Conservation (phyloP, 176 grass and related monocot species). For the Leersia perrieri region DNA sequence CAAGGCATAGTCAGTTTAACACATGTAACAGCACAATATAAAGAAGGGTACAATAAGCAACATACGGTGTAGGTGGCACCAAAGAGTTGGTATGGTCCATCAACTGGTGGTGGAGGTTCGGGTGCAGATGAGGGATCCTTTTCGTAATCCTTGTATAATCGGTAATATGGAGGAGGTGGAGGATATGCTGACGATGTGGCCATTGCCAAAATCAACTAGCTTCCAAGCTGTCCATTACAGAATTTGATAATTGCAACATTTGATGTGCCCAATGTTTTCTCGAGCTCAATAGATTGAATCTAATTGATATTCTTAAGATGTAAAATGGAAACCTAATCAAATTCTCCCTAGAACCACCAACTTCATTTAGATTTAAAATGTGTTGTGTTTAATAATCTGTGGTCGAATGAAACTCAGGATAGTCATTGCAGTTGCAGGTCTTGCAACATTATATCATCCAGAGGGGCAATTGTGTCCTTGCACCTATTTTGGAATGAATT, state of each 20-base stretch:
- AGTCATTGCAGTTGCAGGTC: not conserved
- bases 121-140: conserved; percentile 65
- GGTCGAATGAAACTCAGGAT: not conserved
- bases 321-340: not conserved
- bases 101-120: conserved; percentile 55
- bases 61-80: conserved; percentile 65
- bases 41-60: conserved; percentile 3
- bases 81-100: conserved; percentile 58
- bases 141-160: conserved; percentile 70
- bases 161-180: conserved; percentile 81
- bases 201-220: conserved; percentile 23
- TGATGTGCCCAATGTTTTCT: not conserved
- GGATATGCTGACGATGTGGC: conserved; percentile 70
- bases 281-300: not conserved
- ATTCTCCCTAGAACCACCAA: not conserved
- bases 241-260: conserved; percentile 6
- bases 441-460: not conserved
- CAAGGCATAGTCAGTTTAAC: conserved; percentile 5
- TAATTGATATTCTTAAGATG: not conserved
- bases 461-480: too few species aligned
- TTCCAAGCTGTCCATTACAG: not conserved
- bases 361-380: not conserved
- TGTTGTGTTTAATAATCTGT: not conserved
- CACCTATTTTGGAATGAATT: too few species aligned
- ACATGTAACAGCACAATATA: not conserved